Conservation (phyloP, 1,284 basidiomycete genomes). For the Ganoderma lucidum region DNA sequence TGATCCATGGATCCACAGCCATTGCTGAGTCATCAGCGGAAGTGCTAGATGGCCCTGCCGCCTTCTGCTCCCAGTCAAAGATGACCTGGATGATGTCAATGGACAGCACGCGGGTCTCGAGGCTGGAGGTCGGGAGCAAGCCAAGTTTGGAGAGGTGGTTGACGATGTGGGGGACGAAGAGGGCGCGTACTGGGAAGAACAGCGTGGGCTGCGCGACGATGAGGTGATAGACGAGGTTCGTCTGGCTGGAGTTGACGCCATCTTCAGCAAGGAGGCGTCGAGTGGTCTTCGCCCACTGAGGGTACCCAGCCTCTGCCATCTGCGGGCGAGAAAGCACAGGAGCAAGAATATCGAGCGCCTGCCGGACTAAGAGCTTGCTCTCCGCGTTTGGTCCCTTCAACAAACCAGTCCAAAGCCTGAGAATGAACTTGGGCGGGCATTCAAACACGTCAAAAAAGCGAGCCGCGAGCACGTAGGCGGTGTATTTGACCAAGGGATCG, state of each 20-base stretch:
- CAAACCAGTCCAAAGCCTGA: constrained; percentile 95
- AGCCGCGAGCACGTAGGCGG: constrained; percentile 93
- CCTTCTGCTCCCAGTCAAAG: constrained; percentile 86
- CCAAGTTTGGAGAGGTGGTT: constrained; percentile 91
- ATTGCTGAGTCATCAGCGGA: constrained; percentile 30
- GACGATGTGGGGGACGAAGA: constrained; percentile 97
- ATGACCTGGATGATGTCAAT: constrained; percentile 89
- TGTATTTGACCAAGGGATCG: constrained; percentile 94
- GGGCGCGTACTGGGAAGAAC: constrained; percentile 93
- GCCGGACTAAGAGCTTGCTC: constrained; percentile 84
- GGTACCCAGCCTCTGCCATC: constrained; percentile 66
- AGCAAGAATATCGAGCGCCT: constrained; percentile 92
- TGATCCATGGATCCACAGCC: constrained; percentile 60
- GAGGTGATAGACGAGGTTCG: constrained; percentile 91
- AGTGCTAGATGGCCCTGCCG: constrained; percentile 42
- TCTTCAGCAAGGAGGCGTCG: constrained; percentile 92
- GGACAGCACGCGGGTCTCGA: constrained; percentile 84
- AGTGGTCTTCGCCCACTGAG: constrained; percentile 91
- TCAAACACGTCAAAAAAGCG: constrained; percentile 94
- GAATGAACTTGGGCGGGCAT: constrained; percentile 92
- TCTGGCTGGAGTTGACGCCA: constrained; percentile 82
- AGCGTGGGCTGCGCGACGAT: constrained; percentile 92
- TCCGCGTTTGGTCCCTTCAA: constrained; percentile 85
- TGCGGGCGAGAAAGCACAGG: constrained; percentile 80
- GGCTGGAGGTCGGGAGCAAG: constrained; percentile 76